Conservation (phyloP, 768 basidiomycete species). For the Thelephora ganbajun region DNA sequence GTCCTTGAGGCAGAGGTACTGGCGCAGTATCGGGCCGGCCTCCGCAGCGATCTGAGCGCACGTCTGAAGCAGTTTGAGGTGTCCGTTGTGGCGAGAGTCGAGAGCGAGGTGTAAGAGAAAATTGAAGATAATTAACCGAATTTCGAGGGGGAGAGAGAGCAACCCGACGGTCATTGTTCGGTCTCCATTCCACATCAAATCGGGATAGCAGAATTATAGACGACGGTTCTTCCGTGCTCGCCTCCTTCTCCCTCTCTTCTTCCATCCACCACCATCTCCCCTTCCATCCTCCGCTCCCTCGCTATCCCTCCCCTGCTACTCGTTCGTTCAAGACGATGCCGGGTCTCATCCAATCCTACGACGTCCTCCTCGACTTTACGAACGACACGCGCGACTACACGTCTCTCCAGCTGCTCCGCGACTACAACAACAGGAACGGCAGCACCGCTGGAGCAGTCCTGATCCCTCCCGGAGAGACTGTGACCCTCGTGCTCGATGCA, state of each 20-base stretch:
- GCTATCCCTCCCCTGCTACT: conserved; percentile 4
- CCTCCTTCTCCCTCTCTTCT: conserved; percentile 9
- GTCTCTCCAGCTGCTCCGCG: conserved; percentile 47
- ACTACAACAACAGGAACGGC: conserved; percentile 44
- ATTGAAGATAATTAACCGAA: conserved; percentile 23
- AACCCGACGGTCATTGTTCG: conserved; percentile 15
- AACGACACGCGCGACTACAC: conserved; percentile 56
- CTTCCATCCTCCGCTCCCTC: conserved; percentile 6
- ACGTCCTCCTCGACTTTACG: conserved; percentile 52
- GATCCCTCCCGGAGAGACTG: conserved; percentile 45
- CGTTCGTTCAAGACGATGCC: conserved; percentile 53
- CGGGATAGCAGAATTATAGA: conserved; percentile 1
- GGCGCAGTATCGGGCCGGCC: conserved; percentile 15
- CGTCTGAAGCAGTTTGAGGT: conserved; percentile 19
- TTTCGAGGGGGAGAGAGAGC: conserved; percentile 18
- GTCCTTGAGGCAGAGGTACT: conserved; percentile 24
- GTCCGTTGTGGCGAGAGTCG: conserved; percentile 18
- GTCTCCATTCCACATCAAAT: conserved; percentile 6
- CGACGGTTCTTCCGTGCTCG: background rate
- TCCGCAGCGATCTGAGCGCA: conserved; percentile 20
- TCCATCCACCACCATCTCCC: conserved; percentile 9
- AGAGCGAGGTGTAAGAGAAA: conserved; percentile 14
- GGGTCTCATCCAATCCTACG: conserved; percentile 41
- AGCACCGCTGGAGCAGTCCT: conserved; percentile 36
- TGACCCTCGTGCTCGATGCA: conserved; percentile 56